phyloP scores from a whole-genome alignment of 352 stramenopile species.

The Globisporangium nodosum region DNA sequence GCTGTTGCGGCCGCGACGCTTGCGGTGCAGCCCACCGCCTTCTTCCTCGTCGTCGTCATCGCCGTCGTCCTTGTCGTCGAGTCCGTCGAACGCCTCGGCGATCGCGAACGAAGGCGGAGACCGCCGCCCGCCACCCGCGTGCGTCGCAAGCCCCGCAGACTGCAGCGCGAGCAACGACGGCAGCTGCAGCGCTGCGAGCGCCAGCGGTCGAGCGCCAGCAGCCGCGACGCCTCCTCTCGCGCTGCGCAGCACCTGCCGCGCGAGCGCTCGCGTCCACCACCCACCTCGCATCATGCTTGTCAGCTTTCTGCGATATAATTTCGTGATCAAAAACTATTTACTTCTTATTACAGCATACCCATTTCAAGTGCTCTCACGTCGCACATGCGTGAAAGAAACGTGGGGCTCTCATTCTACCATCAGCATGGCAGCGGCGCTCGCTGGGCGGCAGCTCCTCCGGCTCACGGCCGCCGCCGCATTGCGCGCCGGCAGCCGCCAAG shows the following conservation, averaged over 20 bases:
- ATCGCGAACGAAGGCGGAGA: slow-evolving; percentile 42
- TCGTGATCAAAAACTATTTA: background rate
- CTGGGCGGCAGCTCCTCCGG: background rate
- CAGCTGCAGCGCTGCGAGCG: background rate
- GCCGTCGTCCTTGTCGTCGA: slow-evolving; percentile 33
- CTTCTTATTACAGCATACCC: background rate
- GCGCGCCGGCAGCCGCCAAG: slow-evolving; percentile 1
- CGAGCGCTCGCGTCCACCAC: background rate
- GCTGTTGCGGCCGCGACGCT: slow-evolving; percentile 11
- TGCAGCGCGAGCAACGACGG: background rate
- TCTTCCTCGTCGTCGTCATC: background rate
- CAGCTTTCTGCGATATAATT: too few species aligned
- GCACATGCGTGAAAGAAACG: background rate
- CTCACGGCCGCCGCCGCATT: background rate
- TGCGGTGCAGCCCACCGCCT: background rate
- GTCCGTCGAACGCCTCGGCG: slow-evolving; percentile 44
- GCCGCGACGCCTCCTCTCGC: background rate
- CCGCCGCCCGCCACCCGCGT: background rate
- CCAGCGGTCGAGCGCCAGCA: background rate
- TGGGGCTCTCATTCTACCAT: background rate
- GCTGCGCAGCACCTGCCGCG: background rate
- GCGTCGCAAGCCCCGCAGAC: background rate
- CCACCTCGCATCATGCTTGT: background rate
- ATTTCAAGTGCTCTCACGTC: background rate
- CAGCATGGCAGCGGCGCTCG: too few species aligned